Conservation (phyloP, 2,329 filamentous ascomycete species). For the Penicillium sp. region DNA sequence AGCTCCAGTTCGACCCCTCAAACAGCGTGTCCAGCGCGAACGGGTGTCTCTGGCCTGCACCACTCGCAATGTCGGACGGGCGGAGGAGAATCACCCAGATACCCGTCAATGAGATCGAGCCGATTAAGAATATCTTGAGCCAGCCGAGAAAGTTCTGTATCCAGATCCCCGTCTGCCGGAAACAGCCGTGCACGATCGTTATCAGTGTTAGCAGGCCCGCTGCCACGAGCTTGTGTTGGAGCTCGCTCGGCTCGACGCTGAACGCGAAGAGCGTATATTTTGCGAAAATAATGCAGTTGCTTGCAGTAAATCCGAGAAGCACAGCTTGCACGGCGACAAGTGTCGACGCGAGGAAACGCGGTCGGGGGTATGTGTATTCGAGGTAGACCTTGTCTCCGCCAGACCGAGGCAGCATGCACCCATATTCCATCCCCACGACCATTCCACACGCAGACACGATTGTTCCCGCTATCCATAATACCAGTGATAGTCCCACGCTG, state of each 20-base stretch:
- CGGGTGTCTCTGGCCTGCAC: background rate
- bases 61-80: constrained; percentile 27
- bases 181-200: constrained; percentile 64
- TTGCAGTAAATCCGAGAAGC: constrained; percentile 69
- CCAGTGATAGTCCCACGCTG: constrained; percentile 66
- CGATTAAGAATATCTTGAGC: constrained; percentile 65
- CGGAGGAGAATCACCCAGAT: constrained; percentile 62
- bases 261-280: constrained; percentile 68
- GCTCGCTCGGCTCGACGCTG: constrained; percentile 56
- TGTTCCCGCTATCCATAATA: constrained; percentile 68
- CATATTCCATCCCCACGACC: constrained; percentile 68
- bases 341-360: constrained; percentile 67
- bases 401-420: constrained; percentile 71
- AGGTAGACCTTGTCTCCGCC: constrained; percentile 74
- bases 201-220: constrained; percentile 61
- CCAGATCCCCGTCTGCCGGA: constrained; percentile 61
- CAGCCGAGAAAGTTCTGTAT: constrained; percentile 68
- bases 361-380: constrained; percentile 69
- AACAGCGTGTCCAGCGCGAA: constrained; percentile 61
- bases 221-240: constrained; percentile 61
- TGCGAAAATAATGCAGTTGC: constrained; percentile 72
- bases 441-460: constrained; percentile 66
- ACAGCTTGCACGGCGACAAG: constrained; percentile 68
- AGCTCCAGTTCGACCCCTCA: constrained; percentile 71
- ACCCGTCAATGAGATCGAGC: constrained; percentile 66